Evolutionary conservation across 768 basidiomycete genomes (phyloP), one percentile per base, ranked within the genome.

Genomic region (Rhodotorula paludigena): DNA sequence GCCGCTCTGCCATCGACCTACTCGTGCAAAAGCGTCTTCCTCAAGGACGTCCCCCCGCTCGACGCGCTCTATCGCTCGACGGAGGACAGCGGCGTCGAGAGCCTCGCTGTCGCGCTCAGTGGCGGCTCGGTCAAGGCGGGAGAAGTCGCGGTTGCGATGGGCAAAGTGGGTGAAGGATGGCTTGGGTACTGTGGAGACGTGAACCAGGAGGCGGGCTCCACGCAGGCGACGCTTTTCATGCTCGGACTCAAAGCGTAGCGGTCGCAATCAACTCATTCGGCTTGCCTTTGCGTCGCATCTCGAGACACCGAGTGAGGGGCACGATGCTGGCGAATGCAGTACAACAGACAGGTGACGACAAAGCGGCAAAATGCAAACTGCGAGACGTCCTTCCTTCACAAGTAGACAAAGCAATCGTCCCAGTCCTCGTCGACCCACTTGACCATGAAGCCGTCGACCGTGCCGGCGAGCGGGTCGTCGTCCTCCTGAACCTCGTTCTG

Each of bases 371-470:
- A n/a, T n/a, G n/a, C n/a, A n/a, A n/a, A n/a, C n/a, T n/a, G n/a
- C n/a, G n/a, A n/a, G n/a, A n/a, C n/a, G n/a, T n/a, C n/a, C n/a
- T n/a, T 20, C 20, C 42, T 23, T 28, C n/a, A 48, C 1, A 48
- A 15, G 25, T n/a, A 28, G 25, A 25, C n/a, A 28, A 48, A 48
- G 11, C 25, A 78, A 53, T 68, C 74, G 15, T 72, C 74, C 78
- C 78, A 79, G 61, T 80, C 77, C 73, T 74, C 75, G 57, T 79
- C 77, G n/a, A 79, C 79, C 59, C 69, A 71, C 25, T 63, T 66
- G 47, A 96, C 80, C 90, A 96, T 92, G 75, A 90, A 92, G 63
- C 92, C 90, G 47, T 87, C 86, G 25, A 87, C 81, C 15, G 85
- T 86, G 23, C 89, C 90, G 3, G 87, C 87, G 44, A 88, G 86